Base-by-base conservation (phyloP, 2,329 filamentous ascomycete species). In the Colletotrichum plurivorum region DNA sequence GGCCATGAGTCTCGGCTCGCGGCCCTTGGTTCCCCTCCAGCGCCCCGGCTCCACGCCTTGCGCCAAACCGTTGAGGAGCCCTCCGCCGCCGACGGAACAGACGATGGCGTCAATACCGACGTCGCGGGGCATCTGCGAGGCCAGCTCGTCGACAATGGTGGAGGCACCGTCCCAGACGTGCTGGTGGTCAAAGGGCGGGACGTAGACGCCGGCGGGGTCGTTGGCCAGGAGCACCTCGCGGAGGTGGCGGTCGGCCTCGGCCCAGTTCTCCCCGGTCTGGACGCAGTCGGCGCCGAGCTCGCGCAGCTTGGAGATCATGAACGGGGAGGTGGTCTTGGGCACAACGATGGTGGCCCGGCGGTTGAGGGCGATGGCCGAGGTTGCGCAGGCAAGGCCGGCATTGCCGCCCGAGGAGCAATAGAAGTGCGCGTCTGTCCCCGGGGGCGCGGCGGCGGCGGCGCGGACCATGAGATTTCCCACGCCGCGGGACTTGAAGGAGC, bases 351-450 rank as follows among this genome's bases (percentile, higher is more conserved):
- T 95, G 77, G 89, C 90, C 1, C 89, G 90, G 45, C 88, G 86
- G 6, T 84, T 81, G 7, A 96, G 85, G 2, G 87, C 84, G 25
- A 84, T 83, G 13, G 93, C 92, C 1, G 94, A 92, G 55, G 89
- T 90, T 16, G 93, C 93, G 75, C 92, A 94, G 1, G 94, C 94
- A 4, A 97, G 88, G 1, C 94, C 94, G 2, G 94, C 94, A 76
- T 97, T 97, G 66, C 94, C 94, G 67, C 93, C 94, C 2, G 90
- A 93, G 13, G 91, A 92, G 76, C 88, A 92, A 83, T 93, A 96
- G 85, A 96, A 95, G 82, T 93, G 92, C 2, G 85, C 81, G 6
- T 78, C 72, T 22, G 77, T 74, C 2, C 74, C 74, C 64, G 75
- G 71, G 5, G 72, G 8, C 7, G 31, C 67, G 70, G 82, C 74